Evolutionary conservation across 225 moss, liverwort and hornwort genomes (phyloP).

Genomic region (Sphagnum tenellum): DNA sequence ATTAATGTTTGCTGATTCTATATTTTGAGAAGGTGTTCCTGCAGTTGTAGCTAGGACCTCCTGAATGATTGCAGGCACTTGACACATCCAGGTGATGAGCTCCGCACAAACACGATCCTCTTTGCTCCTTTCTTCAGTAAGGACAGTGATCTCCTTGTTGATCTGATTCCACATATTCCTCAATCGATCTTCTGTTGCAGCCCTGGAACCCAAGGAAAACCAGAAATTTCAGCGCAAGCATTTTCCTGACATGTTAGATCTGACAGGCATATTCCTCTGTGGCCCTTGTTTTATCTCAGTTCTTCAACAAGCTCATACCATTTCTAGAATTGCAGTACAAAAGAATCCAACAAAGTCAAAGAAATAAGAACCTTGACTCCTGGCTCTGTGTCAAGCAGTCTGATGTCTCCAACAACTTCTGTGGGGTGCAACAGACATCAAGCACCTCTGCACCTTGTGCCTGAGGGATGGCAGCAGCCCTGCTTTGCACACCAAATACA

Average conservation of each 20-base stretch:
- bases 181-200: conserved; percentile 62
- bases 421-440: conserved; percentile 11
- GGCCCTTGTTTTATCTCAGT: background rate
- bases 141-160: conserved; percentile 69
- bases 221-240: no score
- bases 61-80: conserved; percentile 59
- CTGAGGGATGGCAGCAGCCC: conserved; percentile 14
- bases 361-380: conserved; percentile 21
- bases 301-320: background rate
- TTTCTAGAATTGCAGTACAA: background rate
- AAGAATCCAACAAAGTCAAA: no score
- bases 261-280: background rate
- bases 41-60: conserved; percentile 19
- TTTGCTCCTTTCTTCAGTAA: conserved; percentile 50
- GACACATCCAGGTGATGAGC: conserved; percentile 52
- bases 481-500: conserved; percentile 23
- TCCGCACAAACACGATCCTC: conserved; percentile 41
- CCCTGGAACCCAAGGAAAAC: conserved; percentile 15
- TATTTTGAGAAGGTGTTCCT: no score
- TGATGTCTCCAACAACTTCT: conserved; percentile 11
- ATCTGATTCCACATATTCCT: conserved; percentile 74
- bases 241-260: no score
- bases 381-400: conserved; percentile 17
- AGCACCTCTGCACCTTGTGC: conserved; percentile 10
- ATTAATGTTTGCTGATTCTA: no score